These are phyloP conservation scores for Phytophthora ramorum DNA, from an alignment of 352 stramenopile genomes.

Conservation along the genomic window DNA sequence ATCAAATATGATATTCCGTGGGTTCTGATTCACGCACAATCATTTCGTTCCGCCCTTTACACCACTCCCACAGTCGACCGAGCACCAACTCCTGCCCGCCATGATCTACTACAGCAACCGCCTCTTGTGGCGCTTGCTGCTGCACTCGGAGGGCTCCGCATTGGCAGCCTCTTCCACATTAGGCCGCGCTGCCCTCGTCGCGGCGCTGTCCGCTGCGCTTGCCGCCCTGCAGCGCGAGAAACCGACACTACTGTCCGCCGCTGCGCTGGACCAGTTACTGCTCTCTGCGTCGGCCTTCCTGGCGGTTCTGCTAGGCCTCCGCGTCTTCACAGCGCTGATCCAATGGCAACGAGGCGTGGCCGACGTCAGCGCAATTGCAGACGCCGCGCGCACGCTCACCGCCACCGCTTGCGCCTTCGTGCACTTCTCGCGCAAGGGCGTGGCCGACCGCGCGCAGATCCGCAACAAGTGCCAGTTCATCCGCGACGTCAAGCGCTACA, in stretches of 20 bases:
- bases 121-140: slow-evolving; percentile 44
- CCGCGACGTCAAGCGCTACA: slow-evolving; percentile 64
- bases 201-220: slow-evolving; percentile 30
- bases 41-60: slow-evolving; percentile 20
- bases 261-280: slow-evolving; percentile 44
- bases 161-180: slow-evolving; percentile 39
- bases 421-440: slow-evolving; percentile 49
- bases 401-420: slow-evolving; percentile 52
- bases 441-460: slow-evolving; percentile 40
- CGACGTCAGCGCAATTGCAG: slow-evolving; percentile 47
- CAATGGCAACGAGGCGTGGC: slow-evolving; percentile 58
- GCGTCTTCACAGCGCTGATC: slow-evolving; percentile 45
- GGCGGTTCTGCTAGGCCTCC: slow-evolving; percentile 48
- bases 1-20: slow-evolving; percentile 8
- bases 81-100: background rate
- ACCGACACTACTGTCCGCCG: slow-evolving; percentile 27
- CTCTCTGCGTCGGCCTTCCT: slow-evolving; percentile 47
- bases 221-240: slow-evolving; percentile 30
- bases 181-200: slow-evolving; percentile 27
- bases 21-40: slow-evolving; percentile 27
- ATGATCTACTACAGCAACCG: slow-evolving; percentile 68
- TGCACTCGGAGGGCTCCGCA: slow-evolving; percentile 42
- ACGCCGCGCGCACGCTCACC: slow-evolving; percentile 49
- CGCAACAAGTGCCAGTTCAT: slow-evolving; percentile 62
- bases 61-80: background rate